Evolutionary conservation across 2,329 filamentous ascomycete species (phyloP).

Genomic region (Xenoacremonium recifei): DNA sequence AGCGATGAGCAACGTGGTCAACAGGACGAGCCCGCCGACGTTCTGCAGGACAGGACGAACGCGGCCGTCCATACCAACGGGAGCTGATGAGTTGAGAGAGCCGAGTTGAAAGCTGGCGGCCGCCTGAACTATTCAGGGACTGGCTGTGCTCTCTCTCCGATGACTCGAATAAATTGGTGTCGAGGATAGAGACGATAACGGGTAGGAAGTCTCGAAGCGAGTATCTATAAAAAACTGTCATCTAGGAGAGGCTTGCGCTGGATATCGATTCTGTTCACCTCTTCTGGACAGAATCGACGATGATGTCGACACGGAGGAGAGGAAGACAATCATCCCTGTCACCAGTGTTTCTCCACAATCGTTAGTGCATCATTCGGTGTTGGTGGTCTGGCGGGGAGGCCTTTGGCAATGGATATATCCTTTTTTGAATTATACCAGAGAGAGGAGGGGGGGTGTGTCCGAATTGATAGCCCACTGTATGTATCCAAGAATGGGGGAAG

Average conservation of each 20-base stretch:
- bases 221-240: neutral
- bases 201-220: neutral
- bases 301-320: no score
- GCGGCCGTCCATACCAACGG: slow-evolving; percentile 25
- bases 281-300: neutral
- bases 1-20: slow-evolving; percentile 35
- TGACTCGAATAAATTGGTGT: no score
- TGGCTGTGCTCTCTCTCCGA: no score
- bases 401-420: neutral
- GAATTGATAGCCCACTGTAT: neutral
- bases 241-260: neutral
- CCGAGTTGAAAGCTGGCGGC: slow-evolving; percentile 23
- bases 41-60: slow-evolving; percentile 35
- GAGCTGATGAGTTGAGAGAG: slow-evolving; percentile 36
- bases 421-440: neutral
- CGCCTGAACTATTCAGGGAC: slow-evolving; percentile 6
- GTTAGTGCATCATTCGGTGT: slow-evolving; percentile 2
- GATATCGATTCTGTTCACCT: neutral
- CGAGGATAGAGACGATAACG: neutral
- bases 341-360: slow-evolving; percentile 1
- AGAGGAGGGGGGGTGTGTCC: neutral
- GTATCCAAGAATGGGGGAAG: neutral
- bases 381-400: neutral
- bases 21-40: slow-evolving; percentile 25
- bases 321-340: no score